phyloP scores from a whole-genome alignment of 2,329 filamentous ascomycete genomes.

The Sphaerostilbella broomeana region DNA sequence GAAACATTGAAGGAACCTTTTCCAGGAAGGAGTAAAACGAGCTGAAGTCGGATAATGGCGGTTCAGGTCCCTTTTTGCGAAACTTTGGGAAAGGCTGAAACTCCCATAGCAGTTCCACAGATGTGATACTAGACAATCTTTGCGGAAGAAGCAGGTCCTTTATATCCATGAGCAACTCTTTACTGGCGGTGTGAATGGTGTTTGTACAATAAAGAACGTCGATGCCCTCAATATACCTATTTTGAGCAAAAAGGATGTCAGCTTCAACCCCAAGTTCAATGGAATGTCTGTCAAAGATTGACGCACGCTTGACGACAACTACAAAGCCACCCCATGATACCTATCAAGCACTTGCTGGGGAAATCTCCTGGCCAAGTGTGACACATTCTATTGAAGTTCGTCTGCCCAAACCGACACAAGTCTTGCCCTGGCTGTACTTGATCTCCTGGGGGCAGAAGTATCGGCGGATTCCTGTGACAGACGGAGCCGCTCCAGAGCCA shows the following conservation, averaged over 20 bases:
- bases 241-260: too few species aligned
- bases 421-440: slow-evolving; percentile 16
- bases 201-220: slow-evolving; percentile 26
- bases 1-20: slow-evolving; percentile 15
- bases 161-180: slow-evolving; percentile 16
- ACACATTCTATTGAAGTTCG: slow-evolving; percentile 13
- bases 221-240: slow-evolving; percentile 24
- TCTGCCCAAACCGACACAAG: slow-evolving; percentile 16
- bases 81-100: slow-evolving; percentile 14
- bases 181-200: slow-evolving; percentile 20
- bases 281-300: too few species aligned
- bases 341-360: slow-evolving; percentile 19
- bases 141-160: slow-evolving; percentile 18
- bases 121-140: slow-evolving; percentile 17
- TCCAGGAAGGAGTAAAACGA: slow-evolving; percentile 17
- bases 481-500: slow-evolving; percentile 23
- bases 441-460: not conserved
- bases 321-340: slow-evolving; percentile 26
- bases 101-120: slow-evolving; percentile 22
- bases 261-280: too few species aligned
- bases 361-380: slow-evolving; percentile 17
- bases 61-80: not conserved
- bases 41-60: slow-evolving; percentile 6
- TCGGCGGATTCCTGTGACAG: slow-evolving; percentile 19
- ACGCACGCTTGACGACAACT: slow-evolving; percentile 25